Evolutionary conservation across 2,329 filamentous ascomycete genomes (phyloP), one percentile per base, ranked within the genome.

Genomic region (Claviceps lovelessii): DNA sequence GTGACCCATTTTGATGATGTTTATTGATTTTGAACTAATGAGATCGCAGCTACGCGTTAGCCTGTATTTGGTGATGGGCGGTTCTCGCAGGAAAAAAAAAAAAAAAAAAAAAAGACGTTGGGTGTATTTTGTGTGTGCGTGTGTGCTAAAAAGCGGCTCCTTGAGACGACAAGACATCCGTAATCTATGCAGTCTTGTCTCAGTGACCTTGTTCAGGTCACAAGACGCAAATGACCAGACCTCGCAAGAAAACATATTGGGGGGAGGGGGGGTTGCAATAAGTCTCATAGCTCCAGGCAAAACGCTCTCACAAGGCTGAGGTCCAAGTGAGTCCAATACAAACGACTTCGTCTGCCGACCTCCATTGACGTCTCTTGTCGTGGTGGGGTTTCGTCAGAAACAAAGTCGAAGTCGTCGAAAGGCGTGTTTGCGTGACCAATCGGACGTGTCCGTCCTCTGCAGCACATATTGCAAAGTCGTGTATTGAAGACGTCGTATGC

Each of bases 1-100:
- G 82, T 95, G 89, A 84, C 88, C 90, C 91, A 97, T 97, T 79
- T 79, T 90, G 80, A 54, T 51, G 51, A 41, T 54, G 17, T 23
- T 53, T 57, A 23, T 42, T 19, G n/a, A 19, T 49, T 31, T 35
- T 15, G n/a, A 28, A 37, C 53, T 57, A 45, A 11, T 49, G 13
- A n/a, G 17, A 17, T 15, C 19, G 37, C 15, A 39, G 39, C 7
- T 11, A 6, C 13, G 35, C n/a, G 54, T 56, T 52, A 56, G 56
- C 54, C 33, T 35, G 19, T 17, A 10, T n/a, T n/a, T 45, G 19
- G 23, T 13, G 4, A 28, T 35, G n/a, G 41, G 10, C 47, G 46
- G 33, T 4, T 19, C 31, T 55, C 28, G 46, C n/a, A 45, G 13
- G 9, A 23, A 23, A 23, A 23, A 23, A 23, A 23, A 23, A 23